Conservation (phyloP, 1,284 basidiomycete species). For the Trichosporon faecale region DNA sequence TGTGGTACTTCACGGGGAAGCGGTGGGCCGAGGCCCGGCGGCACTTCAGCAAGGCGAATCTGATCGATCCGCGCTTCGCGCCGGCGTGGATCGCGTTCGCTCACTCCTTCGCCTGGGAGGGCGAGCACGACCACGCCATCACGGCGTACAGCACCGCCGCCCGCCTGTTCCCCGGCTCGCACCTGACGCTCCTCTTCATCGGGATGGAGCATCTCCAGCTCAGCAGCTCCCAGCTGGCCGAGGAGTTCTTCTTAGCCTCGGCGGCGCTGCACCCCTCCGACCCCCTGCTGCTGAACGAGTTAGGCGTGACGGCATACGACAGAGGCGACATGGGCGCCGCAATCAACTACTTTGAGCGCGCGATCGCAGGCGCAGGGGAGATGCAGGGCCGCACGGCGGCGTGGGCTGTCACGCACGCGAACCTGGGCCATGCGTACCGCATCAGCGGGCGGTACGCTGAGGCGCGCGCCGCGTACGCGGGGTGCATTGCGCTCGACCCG, state of each 20-base stretch:
- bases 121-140: slow-evolving; percentile 97
- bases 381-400: slow-evolving; percentile 77
- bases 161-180: slow-evolving; percentile 88
- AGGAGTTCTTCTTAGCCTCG: slow-evolving; percentile 81
- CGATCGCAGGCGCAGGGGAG: slow-evolving; percentile 69
- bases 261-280: slow-evolving; percentile 76
- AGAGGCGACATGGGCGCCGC: slow-evolving; percentile 71
- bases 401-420: slow-evolving; percentile 85
- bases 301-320: slow-evolving; percentile 87
- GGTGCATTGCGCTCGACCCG: slow-evolving; percentile 75
- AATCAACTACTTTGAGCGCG: slow-evolving; percentile 64
- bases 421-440: slow-evolving; percentile 80
- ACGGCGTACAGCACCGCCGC: slow-evolving; percentile 97
- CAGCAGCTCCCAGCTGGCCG: slow-evolving; percentile 75
- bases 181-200: slow-evolving; percentile 90
- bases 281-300: slow-evolving; percentile 85
- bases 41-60: slow-evolving; percentile 91
- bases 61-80: slow-evolving; percentile 95
- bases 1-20: slow-evolving; percentile 86
- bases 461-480: slow-evolving; percentile 67
- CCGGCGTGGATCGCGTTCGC: slow-evolving; percentile 98
- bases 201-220: slow-evolving; percentile 97
- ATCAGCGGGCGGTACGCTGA: slow-evolving; percentile 70
- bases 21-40: slow-evolving; percentile 85
- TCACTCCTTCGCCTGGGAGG: slow-evolving; percentile 93